Conservation (phyloP, 768 basidiomycete genomes). For the Pleurotus cornucopiae region DNA sequence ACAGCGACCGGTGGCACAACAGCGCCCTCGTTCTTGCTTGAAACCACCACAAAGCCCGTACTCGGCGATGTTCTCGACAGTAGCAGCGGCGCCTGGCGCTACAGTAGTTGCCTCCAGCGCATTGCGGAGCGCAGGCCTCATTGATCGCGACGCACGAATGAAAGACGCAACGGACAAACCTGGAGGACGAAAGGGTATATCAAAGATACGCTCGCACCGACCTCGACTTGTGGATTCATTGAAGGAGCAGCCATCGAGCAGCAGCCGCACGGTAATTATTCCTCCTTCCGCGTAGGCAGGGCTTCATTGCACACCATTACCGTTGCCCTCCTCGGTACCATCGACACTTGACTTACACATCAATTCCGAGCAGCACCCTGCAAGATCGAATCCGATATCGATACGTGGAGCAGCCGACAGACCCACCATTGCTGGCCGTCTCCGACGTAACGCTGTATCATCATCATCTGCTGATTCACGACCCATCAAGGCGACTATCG, state of each 20-base stretch:
- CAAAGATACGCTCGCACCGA: slow-evolving; percentile 58
- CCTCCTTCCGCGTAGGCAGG: slow-evolving; percentile 8
- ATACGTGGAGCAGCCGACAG: slow-evolving; percentile 61
- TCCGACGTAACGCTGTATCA: slow-evolving; percentile 57
- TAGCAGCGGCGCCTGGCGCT: slow-evolving; percentile 54
- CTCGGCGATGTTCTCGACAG: slow-evolving; percentile 50
- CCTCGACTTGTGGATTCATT: slow-evolving; percentile 16
- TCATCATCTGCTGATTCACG: slow-evolving; percentile 9
- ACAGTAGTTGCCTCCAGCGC: slow-evolving; percentile 58
- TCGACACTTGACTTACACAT: slow-evolving; percentile 25
- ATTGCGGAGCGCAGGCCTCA: slow-evolving; percentile 68
- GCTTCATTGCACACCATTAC: slow-evolving; percentile 18
- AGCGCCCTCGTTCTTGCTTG: background rate
- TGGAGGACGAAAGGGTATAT: slow-evolving; percentile 67
- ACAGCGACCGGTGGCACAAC: background rate
- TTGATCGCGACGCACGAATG: slow-evolving; percentile 75
- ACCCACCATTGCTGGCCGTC: slow-evolving; percentile 43
- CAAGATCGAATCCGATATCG: slow-evolving; percentile 50
- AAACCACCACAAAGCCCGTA: background rate
- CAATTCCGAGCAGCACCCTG: slow-evolving; percentile 24
- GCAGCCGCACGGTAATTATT: slow-evolving; percentile 56
- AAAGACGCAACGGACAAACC: slow-evolving; percentile 65
- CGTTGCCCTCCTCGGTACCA: slow-evolving; percentile 26
- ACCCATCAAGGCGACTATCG: slow-evolving; percentile 16
- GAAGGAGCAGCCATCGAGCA: slow-evolving; percentile 40